phyloP scores from a whole-genome alignment of 257 asterid genomes.

The Dorcoceras hygrometricum region DNA sequence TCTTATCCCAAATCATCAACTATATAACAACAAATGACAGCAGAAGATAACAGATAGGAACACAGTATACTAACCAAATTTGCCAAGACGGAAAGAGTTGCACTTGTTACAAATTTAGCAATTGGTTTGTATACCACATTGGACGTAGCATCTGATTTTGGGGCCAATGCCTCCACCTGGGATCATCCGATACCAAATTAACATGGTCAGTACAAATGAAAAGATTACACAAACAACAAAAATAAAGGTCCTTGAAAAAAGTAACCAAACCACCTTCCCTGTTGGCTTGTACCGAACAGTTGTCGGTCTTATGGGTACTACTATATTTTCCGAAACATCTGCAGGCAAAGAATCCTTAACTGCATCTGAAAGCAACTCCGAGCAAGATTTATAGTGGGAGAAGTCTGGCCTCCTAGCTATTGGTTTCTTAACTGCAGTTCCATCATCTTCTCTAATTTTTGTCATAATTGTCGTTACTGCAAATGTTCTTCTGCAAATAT shows the following conservation, averaged over 20 bases:
- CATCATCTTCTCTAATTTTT: conserved; percentile 51
- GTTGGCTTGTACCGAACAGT: conserved; percentile 57
- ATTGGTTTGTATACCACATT: conserved; percentile 63
- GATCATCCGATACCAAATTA: conserved; percentile 22
- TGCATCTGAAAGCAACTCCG: conserved; percentile 50
- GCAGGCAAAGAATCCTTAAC: conserved; percentile 41
- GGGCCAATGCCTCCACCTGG: conserved; percentile 38
- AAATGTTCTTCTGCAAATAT: conserved; percentile 27
- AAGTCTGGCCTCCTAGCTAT: conserved; percentile 69
- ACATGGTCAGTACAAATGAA: conserved; percentile 8
- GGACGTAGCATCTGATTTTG: conserved; percentile 31
- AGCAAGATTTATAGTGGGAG: conserved; percentile 46
- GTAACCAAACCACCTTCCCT: conserved; percentile 21
- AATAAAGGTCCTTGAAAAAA: conserved; percentile 9
- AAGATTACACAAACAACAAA: not conserved
- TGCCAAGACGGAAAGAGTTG: conserved; percentile 54
- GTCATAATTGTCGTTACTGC: conserved; percentile 25
- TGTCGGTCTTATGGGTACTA: conserved; percentile 56
- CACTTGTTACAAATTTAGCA: conserved; percentile 68
- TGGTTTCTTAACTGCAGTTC: conserved; percentile 63
- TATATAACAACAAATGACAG: not conserved
- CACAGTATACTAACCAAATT: conserved; percentile 52
- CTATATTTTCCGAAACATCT: conserved; percentile 33
- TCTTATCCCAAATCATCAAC: conserved; percentile 4
- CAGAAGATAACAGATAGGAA: not conserved